These are phyloP conservation scores for Pseudoneurospora amorphoporcata DNA, from an alignment of 495 filamentous ascomycete genomes.

Conservation along the genomic window DNA sequence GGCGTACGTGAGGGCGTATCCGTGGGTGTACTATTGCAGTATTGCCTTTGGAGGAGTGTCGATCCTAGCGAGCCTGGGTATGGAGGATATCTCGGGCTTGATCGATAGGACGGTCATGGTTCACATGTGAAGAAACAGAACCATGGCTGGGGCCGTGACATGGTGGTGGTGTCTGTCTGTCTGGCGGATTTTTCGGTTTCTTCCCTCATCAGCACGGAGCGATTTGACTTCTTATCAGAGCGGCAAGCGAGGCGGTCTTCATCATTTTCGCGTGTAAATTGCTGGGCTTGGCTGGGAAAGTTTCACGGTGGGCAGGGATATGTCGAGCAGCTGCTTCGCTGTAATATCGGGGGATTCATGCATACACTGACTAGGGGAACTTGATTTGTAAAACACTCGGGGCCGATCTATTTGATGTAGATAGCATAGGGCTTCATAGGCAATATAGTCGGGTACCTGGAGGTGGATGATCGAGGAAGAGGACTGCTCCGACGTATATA, in stretches of 20 bases:
- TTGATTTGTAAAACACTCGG: not conserved
- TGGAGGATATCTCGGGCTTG: slow-evolving; percentile 55
- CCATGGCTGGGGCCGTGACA: not conserved
- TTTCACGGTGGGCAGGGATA: not conserved
- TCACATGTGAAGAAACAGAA: slow-evolving; percentile 35
- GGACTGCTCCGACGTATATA: not conserved
- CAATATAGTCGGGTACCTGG: not conserved
- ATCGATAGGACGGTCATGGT: slow-evolving; percentile 63
- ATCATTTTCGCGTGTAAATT: not conserved
- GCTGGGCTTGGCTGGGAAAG: not conserved
- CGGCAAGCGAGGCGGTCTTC: not conserved
- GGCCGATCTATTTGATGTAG: not conserved
- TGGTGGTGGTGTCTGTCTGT: not conserved
- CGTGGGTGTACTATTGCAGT: slow-evolving; percentile 57
- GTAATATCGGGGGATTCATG: not conserved
- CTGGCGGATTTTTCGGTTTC: not conserved
- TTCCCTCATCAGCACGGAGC: not conserved
- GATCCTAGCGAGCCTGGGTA: slow-evolving; percentile 51
- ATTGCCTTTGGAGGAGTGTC: slow-evolving; percentile 56
- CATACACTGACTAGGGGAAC: not conserved
- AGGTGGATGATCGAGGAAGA: not conserved
- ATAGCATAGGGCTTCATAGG: not conserved
- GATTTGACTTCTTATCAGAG: not conserved
- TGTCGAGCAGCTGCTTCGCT: not conserved
- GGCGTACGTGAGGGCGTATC: slow-evolving; percentile 54